These are phyloP conservation scores for Litchi chinensis DNA, from an alignment of 345 rosid genomes.

Conservation along the genomic window DNA sequence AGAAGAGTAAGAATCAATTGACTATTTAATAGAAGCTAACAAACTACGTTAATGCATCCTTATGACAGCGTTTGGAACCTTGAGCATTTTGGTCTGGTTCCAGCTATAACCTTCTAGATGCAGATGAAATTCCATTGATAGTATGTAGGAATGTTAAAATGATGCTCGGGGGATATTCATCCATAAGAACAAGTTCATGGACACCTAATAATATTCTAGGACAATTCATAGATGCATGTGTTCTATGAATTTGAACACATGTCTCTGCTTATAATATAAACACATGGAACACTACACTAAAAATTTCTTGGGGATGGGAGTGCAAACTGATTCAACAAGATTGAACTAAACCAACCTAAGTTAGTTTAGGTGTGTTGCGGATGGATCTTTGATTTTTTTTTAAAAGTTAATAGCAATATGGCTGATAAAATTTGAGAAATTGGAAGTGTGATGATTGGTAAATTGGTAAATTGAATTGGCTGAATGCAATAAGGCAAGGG, in stretches of 20 bases:
- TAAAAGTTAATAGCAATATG: too few species aligned
- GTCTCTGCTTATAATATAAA: background rate
- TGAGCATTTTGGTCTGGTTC: slow-evolving; percentile 1
- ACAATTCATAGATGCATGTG: background rate
- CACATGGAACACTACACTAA: too few species aligned
- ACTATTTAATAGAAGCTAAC: slow-evolving; percentile 6
- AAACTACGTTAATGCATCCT: background rate
- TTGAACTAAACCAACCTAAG: too few species aligned
- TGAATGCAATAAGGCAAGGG: too few species aligned
- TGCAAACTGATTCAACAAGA: too few species aligned
- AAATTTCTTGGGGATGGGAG: too few species aligned
- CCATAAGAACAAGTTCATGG: background rate
- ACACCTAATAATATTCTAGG: background rate
- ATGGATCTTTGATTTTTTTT: too few species aligned
- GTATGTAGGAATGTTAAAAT: background rate
- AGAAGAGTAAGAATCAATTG: slow-evolving; percentile 65
- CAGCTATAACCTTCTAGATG: background rate
- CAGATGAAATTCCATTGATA: background rate
- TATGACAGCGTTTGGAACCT: slow-evolving; percentile 7
- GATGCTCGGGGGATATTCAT: background rate
- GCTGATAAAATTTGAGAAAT: too few species aligned
- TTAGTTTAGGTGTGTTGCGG: too few species aligned
- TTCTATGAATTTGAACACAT: background rate
- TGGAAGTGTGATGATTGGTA: too few species aligned
- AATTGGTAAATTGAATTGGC: too few species aligned